Conservation (phyloP, 257 asterid genomes). For the Solanum dulcamara region DNA sequence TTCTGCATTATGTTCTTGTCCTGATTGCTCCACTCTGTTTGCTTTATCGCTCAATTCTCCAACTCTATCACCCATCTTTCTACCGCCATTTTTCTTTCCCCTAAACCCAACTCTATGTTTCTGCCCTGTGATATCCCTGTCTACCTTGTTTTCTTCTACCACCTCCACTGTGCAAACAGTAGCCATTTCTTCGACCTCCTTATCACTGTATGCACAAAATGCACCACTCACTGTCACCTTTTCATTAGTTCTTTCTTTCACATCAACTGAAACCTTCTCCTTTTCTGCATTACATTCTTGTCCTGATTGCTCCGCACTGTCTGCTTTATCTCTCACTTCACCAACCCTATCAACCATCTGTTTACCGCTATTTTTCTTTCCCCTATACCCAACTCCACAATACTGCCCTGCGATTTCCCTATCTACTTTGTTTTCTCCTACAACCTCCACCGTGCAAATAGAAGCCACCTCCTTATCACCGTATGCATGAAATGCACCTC, state of each 20-base stretch:
- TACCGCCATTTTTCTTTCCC: neutral
- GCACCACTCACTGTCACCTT: neutral
- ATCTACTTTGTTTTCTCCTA: no score
- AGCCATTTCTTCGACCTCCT: neutral
- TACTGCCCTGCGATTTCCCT: no score
- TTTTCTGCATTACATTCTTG: neutral
- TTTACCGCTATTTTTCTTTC: neutral
- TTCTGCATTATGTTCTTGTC: neutral
- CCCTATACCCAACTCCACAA: neutral
- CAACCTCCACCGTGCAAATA: no score
- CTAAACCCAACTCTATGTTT: constrained; percentile 5
- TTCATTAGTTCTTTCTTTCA: neutral
- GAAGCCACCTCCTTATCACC: no score
- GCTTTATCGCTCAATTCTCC: neutral
- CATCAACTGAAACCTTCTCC: neutral
- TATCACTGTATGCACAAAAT: neutral
- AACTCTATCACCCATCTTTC: neutral
- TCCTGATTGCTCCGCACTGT: neutral
- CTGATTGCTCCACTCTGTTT: neutral
- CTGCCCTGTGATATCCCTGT: constrained; percentile 4
- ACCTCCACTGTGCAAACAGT: neutral
- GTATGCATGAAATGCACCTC: no score
- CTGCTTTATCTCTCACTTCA: neutral
- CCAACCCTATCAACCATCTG: neutral
- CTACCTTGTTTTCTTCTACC: neutral